Evolutionary conservation across 1,284 basidiomycete species (phyloP).

Genomic region (Trichosporon sp.): DNA sequence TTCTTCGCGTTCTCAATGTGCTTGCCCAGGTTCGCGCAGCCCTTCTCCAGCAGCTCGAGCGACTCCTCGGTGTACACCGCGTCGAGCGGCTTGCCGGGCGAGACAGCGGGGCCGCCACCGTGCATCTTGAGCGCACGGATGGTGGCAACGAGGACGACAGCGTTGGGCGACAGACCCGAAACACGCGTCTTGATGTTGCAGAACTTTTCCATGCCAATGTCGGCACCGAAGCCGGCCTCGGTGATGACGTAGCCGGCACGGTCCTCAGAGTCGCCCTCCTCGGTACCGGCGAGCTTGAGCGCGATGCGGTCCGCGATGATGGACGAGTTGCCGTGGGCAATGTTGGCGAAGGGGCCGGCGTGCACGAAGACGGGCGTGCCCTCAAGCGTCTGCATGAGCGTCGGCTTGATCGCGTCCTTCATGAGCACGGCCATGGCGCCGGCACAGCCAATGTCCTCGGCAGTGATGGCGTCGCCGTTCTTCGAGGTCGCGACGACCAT

Average conservation of each 20-base stretch:
- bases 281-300: slow-evolving; percentile 94
- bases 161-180: slow-evolving; percentile 90
- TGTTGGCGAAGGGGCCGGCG: slow-evolving; percentile 98
- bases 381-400: slow-evolving; percentile 98
- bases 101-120: slow-evolving; percentile 95
- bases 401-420: slow-evolving; percentile 99
- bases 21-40: slow-evolving; percentile 88
- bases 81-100: slow-evolving; percentile 90
- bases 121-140: slow-evolving; percentile 99
- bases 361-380: slow-evolving; percentile 99
- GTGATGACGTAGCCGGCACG: slow-evolving; percentile 94
- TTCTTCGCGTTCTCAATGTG: slow-evolving; percentile 96
- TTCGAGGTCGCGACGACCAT: slow-evolving; percentile 98
- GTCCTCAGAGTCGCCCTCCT: slow-evolving; percentile 79
- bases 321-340: slow-evolving; percentile 98
- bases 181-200: slow-evolving; percentile 99
- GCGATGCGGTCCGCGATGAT: slow-evolving; percentile 96
- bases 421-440: slow-evolving; percentile 95
- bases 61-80: slow-evolving; percentile 95
- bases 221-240: slow-evolving; percentile 97
- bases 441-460: slow-evolving; percentile 94
- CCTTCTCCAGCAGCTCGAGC: slow-evolving; percentile 83
- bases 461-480: slow-evolving; percentile 87
- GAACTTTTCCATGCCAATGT: slow-evolving; percentile 99
- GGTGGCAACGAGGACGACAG: slow-evolving; percentile 93